A percentile compares a stretch with the other conserved stretches of the same genome.
phyloP scores from a whole-genome alignment of 1,284 basidiomycete species.

The Sporisorium reilianum region DNA sequence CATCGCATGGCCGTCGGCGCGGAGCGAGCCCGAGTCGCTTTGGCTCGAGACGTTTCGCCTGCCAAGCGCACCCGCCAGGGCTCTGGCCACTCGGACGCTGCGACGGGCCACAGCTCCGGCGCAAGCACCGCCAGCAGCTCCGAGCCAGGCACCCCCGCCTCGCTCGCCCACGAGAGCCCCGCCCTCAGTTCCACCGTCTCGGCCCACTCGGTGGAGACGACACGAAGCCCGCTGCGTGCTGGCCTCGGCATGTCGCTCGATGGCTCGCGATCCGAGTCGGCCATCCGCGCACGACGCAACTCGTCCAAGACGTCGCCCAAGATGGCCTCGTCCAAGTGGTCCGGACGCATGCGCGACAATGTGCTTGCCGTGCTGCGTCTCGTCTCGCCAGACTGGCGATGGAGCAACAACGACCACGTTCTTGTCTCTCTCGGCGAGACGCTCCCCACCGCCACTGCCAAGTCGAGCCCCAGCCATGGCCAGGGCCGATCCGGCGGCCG shows the following conservation, averaged over 20 bases:
- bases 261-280: conserved; percentile 43
- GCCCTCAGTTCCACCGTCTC: conserved; percentile 35
- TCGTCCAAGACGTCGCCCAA: conserved; percentile 35
- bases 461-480: conserved; percentile 21
- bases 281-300: conserved; percentile 26
- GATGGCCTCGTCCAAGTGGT: conserved; percentile 36
- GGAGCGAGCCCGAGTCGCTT: conserved; percentile 31
- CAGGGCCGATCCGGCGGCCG: conserved; percentile 30
- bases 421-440: conserved; percentile 49
- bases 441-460: conserved; percentile 19
- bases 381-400: conserved; percentile 56
- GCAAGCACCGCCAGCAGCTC: conserved; percentile 57
- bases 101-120: conserved; percentile 43
- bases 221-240: conserved; percentile 26
- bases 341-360: conserved; percentile 43
- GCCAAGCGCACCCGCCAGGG: conserved; percentile 38
- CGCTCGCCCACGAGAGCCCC: conserved; percentile 30
- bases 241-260: conserved; percentile 35
- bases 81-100: conserved; percentile 29
- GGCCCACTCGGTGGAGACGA: conserved; percentile 32
- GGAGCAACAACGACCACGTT: conserved; percentile 55
- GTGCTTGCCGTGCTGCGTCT: conserved; percentile 52
- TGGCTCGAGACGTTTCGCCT: conserved; percentile 13
- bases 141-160: conserved; percentile 61
- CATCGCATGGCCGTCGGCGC: conserved; percentile 53